Evolutionary conservation across 306 rosid species (phyloP), one percentile per base, ranked within the genome.

Genomic region (Leucaena leucocephala): DNA sequence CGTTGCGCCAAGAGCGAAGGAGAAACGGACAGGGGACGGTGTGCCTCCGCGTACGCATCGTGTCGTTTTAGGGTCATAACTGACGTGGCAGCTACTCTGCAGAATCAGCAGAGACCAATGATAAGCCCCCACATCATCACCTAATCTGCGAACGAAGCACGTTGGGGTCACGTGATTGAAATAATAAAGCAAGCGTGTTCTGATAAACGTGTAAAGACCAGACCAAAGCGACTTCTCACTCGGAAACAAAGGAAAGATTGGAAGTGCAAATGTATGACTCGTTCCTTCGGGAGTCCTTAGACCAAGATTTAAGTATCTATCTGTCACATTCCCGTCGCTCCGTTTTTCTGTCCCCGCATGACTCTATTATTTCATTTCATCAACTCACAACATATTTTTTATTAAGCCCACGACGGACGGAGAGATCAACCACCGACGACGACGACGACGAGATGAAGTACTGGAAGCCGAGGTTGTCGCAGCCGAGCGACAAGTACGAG

Each of bases 391-490:
- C 39, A 2, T 10, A 8, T 36, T 36, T 21, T 34, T 62, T 19
- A 62, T 10, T 6, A 12, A 62, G 15, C 43, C 11, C 19, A 35
- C 38, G 54, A 22, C 8, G 13, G 58, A 57, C 5, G 15, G 38
- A 7, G 33, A 45, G 5, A 57, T 12, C 16, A 33, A 59, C 66
- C 38, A 11, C 10, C 13, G 17, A 59, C 1, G 34, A 33, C 17
- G 33, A 7, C 3, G 8, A 4, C 3, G 13, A 4, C 15, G 16
- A 11, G 82, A 82, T 17, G 82, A 90, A 77, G 90, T 81, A 76
- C 83, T 86, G 86, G 92, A 70, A 83, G 5, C 77, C 85, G 6
- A 78, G 84, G 85, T 66, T 61, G 33, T 61, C 76, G 16, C 70
- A 10, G 17, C 42, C 78, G 54, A 65, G 7, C 42, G 80, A 79